Evolutionary conservation across 768 basidiomycete genomes (phyloP), one percentile per base, ranked within the genome.

Genomic region (Mycena chlorophos): DNA sequence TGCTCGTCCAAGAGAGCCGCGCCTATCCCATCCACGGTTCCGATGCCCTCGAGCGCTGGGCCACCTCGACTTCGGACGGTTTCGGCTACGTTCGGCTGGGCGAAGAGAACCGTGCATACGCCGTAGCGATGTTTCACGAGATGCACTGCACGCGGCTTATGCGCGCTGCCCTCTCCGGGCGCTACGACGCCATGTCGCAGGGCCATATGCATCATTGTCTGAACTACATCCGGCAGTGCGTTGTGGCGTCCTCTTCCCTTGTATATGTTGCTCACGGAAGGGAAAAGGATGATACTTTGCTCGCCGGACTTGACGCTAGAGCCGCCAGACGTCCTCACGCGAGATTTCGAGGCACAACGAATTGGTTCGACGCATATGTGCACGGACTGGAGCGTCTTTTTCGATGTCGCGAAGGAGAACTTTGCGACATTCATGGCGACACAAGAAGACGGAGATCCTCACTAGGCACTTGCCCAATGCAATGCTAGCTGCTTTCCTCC

Each of bases 111-210:
- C 68, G 72, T 27, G 58, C 63, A 1, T 71, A 71, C 55, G 65
- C 66, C 2, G 54, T 73, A 4, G 39, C 69, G 5, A 69, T 72
- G 64, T 71, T 70, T 56, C 71, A 74, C 58, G 59, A 72, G 52
- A 49, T 73, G 14, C 73, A 73, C 50, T 73, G 73, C 54, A 51
- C 72, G 2, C 68, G 68, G 14, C 56, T 59, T 5, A 56, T 71
- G 13, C 60, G 58, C 4, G 54, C 46, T 16, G 57, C 39, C 16
- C 52, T 65, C 13, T 55, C 34, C 20, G 56, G 62, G 10, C 48
- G 43, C 3, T 54, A 62, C 20, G 60, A 58, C 42, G n/a, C 31
- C 2, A n/a, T n/a, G 14, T 10, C 51, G 5, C 49, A n/a, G 1
- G 54, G 56, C 3, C 65, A 66, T 34, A 48, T 64, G 39, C 61